Conservation (phyloP, 352 stramenopile species). For the Pythium myriotylum region DNA sequence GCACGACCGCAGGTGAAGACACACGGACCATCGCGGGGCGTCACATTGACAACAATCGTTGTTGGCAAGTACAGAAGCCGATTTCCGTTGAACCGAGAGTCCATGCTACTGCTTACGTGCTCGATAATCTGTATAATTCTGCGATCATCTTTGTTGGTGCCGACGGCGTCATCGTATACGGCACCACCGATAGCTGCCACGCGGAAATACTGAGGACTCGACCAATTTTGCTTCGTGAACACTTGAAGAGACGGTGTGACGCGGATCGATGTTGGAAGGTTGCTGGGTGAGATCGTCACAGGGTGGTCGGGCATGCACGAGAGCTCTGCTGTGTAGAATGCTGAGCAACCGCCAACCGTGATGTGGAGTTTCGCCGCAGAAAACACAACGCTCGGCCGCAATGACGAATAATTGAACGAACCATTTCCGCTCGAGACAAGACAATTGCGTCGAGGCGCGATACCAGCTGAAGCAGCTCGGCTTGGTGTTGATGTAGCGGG, state of each 20-base stretch:
- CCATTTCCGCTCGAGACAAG: neutral
- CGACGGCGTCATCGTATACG: conserved; percentile 31
- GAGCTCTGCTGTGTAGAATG: conserved; percentile 59
- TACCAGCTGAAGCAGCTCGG: neutral
- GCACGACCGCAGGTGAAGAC: conserved; percentile 38
- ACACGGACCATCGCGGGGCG: conserved; percentile 43
- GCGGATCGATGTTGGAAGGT: conserved; percentile 50
- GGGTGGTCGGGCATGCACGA: conserved; percentile 41
- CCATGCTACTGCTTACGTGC: conserved; percentile 47
- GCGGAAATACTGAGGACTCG: conserved; percentile 49
- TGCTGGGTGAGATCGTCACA: conserved; percentile 52
- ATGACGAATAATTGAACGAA: neutral
- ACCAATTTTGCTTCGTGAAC: conserved; percentile 54
- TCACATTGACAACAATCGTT: conserved; percentile 48
- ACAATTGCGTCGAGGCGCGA: neutral
- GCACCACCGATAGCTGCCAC: conserved; percentile 39
- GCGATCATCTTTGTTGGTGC: conserved; percentile 25
- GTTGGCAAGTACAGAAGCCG: conserved; percentile 39
- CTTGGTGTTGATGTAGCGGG: neutral
- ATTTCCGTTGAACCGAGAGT: conserved; percentile 51
- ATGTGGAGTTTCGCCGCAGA: conserved; percentile 37
- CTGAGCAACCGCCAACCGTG: conserved; percentile 43
- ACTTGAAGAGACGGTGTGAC: conserved; percentile 51
- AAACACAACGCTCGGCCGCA: conserved; percentile 44
- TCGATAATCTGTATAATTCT: conserved; percentile 43